Percentiles rank a stretch among this genome's conserved stretches.
These are phyloP conservation scores for Maudiozyma barnettii DNA, from an alignment of 805 yeast species.

Conservation along the genomic window DNA sequence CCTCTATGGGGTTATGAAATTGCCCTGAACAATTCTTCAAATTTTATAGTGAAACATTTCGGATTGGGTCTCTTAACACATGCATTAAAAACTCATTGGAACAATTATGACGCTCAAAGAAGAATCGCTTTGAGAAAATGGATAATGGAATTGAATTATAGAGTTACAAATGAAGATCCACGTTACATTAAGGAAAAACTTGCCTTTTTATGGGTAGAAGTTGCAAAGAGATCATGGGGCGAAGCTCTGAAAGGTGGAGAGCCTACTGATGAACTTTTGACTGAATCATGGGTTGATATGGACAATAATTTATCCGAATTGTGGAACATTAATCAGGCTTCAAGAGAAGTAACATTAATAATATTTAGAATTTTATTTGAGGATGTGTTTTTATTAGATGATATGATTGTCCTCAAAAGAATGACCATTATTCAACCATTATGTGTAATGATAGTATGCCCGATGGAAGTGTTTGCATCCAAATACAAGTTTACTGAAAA, in stretches of 20 bases:
- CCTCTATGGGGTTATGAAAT: slow-evolving; percentile 90
- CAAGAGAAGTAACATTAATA: slow-evolving; percentile 68
- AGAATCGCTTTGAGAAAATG: slow-evolving; percentile 66
- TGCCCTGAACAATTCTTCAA: slow-evolving; percentile 50
- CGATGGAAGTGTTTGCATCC: slow-evolving; percentile 52
- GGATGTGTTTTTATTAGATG: slow-evolving; percentile 86
- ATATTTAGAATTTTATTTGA: slow-evolving; percentile 84
- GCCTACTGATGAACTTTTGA: slow-evolving; percentile 34
- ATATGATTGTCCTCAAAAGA: slow-evolving; percentile 77
- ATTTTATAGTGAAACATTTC: slow-evolving; percentile 75
- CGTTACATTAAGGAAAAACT: slow-evolving; percentile 83
- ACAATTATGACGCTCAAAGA: slow-evolving; percentile 48
- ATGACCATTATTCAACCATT: slow-evolving; percentile 68
- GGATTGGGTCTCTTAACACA: slow-evolving; percentile 75
- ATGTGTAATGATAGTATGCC: slow-evolving; percentile 74
- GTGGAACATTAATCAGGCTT: slow-evolving; percentile 56
- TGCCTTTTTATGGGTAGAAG: slow-evolving; percentile 82
- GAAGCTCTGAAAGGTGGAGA: slow-evolving; percentile 38
- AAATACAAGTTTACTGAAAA: slow-evolving; percentile 47
- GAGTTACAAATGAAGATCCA: slow-evolving; percentile 60
- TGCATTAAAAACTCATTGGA: slow-evolving; percentile 50
- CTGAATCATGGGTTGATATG: slow-evolving; percentile 80
- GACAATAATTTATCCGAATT: slow-evolving; percentile 63
- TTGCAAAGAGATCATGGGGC: slow-evolving; percentile 92
- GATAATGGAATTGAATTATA: slow-evolving; percentile 69